A percentile compares a stretch with the other conserved stretches of the same genome.
Conservation (phyloP, 345 rosid genomes). For the Ceriops decandra region DNA sequence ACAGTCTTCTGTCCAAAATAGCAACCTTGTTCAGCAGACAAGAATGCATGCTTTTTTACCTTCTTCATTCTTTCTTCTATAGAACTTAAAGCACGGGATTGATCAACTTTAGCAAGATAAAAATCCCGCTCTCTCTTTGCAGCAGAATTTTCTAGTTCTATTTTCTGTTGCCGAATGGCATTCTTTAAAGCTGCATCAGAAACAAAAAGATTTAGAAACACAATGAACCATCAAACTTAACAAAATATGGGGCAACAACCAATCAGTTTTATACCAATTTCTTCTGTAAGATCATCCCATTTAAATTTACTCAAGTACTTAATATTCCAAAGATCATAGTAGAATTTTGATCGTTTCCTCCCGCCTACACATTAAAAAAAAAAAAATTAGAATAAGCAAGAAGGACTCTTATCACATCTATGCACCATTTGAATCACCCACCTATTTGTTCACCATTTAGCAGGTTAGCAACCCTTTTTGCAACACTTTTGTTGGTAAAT, state of each 20-base stretch:
- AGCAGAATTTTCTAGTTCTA: slow-evolving; percentile 75
- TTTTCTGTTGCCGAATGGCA: slow-evolving; percentile 77
- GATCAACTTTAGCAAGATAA: slow-evolving; percentile 70
- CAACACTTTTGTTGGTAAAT: slow-evolving; percentile 65
- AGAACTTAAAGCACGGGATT: slow-evolving; percentile 57
- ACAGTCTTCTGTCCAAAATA: too few relatives aligned
- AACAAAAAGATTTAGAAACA: slow-evolving; percentile 21
- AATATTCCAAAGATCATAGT: slow-evolving; percentile 90
- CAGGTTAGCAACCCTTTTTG: slow-evolving; percentile 77
- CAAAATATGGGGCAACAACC: neutral
- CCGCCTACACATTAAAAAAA: slow-evolving; percentile 54
- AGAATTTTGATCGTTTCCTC: slow-evolving; percentile 69
- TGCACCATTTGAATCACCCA: slow-evolving; percentile 14
- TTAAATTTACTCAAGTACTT: slow-evolving; percentile 91
- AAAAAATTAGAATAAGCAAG: neutral
- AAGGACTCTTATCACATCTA: neutral
- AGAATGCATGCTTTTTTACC: slow-evolving; percentile 36
- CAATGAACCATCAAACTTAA: neutral
- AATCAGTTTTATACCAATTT: slow-evolving; percentile 53
- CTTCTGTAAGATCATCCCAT: slow-evolving; percentile 94
- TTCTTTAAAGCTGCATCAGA: slow-evolving; percentile 68
- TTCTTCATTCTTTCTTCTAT: slow-evolving; percentile 77
- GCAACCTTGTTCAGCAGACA: neutral
- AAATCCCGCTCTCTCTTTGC: slow-evolving; percentile 92
- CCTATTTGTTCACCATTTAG: slow-evolving; percentile 93